Conservation (phyloP, 2,329 filamentous ascomycete species). For the Tothia fuscella region DNA sequence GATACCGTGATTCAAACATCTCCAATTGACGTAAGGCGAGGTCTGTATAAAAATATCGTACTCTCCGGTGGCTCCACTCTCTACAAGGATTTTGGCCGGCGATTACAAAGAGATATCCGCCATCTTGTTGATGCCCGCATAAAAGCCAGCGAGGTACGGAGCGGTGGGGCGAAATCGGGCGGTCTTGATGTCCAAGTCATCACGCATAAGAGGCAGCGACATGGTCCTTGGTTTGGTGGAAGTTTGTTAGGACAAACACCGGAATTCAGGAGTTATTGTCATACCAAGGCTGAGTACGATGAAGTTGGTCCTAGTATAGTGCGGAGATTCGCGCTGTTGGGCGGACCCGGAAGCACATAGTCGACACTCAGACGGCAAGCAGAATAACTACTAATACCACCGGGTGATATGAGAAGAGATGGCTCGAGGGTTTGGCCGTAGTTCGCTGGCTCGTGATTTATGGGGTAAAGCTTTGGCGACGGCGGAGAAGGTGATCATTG, state of each 20-base stretch:
- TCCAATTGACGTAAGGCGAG: slow-evolving; percentile 91
- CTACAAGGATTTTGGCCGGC: slow-evolving; percentile 95
- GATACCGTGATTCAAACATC: slow-evolving; percentile 96
- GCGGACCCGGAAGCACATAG: slow-evolving; percentile 74
- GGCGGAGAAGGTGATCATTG: background rate
- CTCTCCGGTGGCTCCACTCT: slow-evolving; percentile 92
- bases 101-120: slow-evolving; percentile 93
- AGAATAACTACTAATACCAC: background rate
- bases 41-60: slow-evolving; percentile 99
- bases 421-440: background rate
- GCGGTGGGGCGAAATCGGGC: slow-evolving; percentile 84
- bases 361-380: background rate
- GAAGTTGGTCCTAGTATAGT: slow-evolving; percentile 95
- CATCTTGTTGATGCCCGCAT: slow-evolving; percentile 91
- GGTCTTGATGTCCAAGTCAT: slow-evolving; percentile 96
- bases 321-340: slow-evolving; percentile 82
- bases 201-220: slow-evolving; percentile 90
- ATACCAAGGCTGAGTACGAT: slow-evolving; percentile 64
- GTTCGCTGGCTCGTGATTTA: too few relatives aligned
- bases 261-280: slow-evolving; percentile 97
- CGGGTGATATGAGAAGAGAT: background rate
- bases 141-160: slow-evolving; percentile 78
- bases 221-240: slow-evolving; percentile 97
- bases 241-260: slow-evolving; percentile 93
- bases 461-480: background rate